A percentile compares a stretch with the other conserved stretches of the same genome.
These are phyloP conservation scores for Fusarium armeniacum DNA, from an alignment of 2,329 filamentous ascomycete genomes.

Conservation along the genomic window DNA sequence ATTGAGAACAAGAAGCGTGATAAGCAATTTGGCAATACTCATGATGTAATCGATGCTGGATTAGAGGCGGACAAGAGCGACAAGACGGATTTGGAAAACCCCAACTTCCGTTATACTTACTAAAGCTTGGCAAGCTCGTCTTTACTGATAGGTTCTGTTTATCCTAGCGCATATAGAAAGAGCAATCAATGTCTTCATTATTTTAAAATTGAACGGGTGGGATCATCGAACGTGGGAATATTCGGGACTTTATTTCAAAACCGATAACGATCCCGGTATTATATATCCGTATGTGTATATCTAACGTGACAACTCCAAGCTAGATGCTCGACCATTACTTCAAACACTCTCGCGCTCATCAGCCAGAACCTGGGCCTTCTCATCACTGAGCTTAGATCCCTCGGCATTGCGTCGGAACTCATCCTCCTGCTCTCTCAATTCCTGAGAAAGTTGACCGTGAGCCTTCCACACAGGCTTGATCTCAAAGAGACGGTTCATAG, in stretches of 20 bases:
- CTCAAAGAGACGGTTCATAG: conserved; percentile 73
- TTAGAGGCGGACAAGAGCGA: conserved; percentile 25
- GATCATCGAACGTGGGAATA: fast-evolving
- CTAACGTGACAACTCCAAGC: background rate
- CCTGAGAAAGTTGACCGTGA: conserved; percentile 60
- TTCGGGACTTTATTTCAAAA: background rate
- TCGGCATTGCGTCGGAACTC: conserved; percentile 52
- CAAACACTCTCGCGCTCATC: conserved; percentile 8
- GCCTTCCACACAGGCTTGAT: conserved; percentile 61
- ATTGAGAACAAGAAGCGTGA: conserved; percentile 46
- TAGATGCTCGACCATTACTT: background rate
- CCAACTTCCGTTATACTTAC: conserved; percentile 39
- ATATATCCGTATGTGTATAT: background rate
- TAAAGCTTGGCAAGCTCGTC: background rate
- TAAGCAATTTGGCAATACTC: conserved; percentile 21
- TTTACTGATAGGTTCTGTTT: background rate
- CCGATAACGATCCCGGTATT: background rate
- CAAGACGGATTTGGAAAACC: conserved; percentile 40
- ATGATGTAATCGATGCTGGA: conserved; percentile 11
- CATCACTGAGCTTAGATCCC: conserved; percentile 44
- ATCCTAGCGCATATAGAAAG: background rate
- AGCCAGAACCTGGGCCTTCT: conserved; percentile 39
- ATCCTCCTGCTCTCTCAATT: conserved; percentile 55
- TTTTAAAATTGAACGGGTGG: background rate
- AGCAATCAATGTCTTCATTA: background rate